Evolutionary conservation across 495 filamentous ascomycete species (phyloP).

Genomic region (Friedmanniomyces endolithicus): DNA sequence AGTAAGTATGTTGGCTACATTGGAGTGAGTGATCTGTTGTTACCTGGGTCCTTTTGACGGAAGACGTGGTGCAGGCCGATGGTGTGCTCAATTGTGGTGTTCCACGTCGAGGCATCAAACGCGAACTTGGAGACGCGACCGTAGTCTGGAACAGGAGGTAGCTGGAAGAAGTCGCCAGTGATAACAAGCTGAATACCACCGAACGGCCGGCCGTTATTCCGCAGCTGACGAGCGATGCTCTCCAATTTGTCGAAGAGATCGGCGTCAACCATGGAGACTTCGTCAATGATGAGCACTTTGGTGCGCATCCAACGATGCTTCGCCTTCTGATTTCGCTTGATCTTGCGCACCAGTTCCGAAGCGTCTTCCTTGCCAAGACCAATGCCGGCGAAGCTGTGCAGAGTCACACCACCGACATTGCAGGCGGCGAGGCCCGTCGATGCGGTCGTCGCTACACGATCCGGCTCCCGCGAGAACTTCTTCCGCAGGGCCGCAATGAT

Average conservation of each 20-base stretch:
- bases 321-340: conserved; percentile 77
- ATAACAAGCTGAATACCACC: conserved; percentile 93
- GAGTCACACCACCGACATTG: conserved; percentile 88
- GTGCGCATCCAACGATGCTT: conserved; percentile 79
- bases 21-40: conserved; percentile 12
- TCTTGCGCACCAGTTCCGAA: conserved; percentile 75
- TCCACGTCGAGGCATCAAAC: conserved; percentile 86
- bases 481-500: conserved; percentile 69
- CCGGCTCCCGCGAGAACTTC: conserved; percentile 61
- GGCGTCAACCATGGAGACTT: conserved; percentile 97
- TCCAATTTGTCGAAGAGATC: conserved; percentile 96
- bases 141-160: conserved; percentile 82
- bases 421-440: conserved; percentile 93
- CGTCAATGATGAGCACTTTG: conserved; percentile 78
- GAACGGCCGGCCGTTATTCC: conserved; percentile 84
- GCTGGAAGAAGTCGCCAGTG: conserved; percentile 94
- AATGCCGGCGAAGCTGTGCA: conserved; percentile 93
- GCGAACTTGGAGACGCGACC: conserved; percentile 69
- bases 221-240: conserved; percentile 61
- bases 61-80: conserved; percentile 93
- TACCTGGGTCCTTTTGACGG: conserved; percentile 81
- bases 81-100: conserved; percentile 82
- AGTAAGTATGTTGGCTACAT: background rate
- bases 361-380: conserved; percentile 84
- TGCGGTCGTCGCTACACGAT: conserved; percentile 81